Percentiles rank a stretch among this genome's conserved stretches.
phyloP scores from a whole-genome alignment of 2,329 filamentous ascomycete species.

The Alternaria dauci region DNA sequence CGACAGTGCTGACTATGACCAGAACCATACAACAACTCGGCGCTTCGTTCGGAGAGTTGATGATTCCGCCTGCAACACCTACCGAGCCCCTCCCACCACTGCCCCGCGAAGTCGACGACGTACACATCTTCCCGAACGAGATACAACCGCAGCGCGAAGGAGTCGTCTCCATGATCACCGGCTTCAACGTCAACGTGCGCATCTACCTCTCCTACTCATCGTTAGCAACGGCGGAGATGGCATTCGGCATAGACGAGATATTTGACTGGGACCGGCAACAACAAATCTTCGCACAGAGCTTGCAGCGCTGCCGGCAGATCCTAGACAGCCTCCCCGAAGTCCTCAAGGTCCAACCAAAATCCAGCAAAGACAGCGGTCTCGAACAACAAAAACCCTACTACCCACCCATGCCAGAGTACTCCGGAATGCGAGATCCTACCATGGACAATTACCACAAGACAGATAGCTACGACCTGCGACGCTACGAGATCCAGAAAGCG shows the following conservation, averaged over 20 bases:
- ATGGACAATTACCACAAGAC: slow-evolving; percentile 32
- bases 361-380: slow-evolving; percentile 41
- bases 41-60: slow-evolving; percentile 72
- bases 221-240: slow-evolving; percentile 80
- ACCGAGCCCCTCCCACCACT: slow-evolving; percentile 80
- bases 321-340: slow-evolving; percentile 74
- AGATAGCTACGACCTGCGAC: slow-evolving; percentile 51
- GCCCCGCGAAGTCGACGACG: slow-evolving; percentile 84
- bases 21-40: slow-evolving; percentile 82
- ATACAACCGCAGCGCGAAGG: slow-evolving; percentile 75
- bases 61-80: slow-evolving; percentile 78
- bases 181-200: slow-evolving; percentile 81
- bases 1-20: slow-evolving; percentile 17
- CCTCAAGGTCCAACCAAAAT: slow-evolving; percentile 65
- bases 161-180: slow-evolving; percentile 74
- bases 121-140: slow-evolving; percentile 75
- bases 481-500: slow-evolving; percentile 87
- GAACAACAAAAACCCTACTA: slow-evolving; percentile 46
- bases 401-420: slow-evolving; percentile 49
- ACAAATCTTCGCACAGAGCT: slow-evolving; percentile 73
- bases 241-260: slow-evolving; percentile 79
- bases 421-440: slow-evolving; percentile 38
- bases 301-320: slow-evolving; percentile 74
- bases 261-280: slow-evolving; percentile 82
- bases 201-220: slow-evolving; percentile 83